Conservation (phyloP, 1,139 yeast species). For the Candida sojae region DNA sequence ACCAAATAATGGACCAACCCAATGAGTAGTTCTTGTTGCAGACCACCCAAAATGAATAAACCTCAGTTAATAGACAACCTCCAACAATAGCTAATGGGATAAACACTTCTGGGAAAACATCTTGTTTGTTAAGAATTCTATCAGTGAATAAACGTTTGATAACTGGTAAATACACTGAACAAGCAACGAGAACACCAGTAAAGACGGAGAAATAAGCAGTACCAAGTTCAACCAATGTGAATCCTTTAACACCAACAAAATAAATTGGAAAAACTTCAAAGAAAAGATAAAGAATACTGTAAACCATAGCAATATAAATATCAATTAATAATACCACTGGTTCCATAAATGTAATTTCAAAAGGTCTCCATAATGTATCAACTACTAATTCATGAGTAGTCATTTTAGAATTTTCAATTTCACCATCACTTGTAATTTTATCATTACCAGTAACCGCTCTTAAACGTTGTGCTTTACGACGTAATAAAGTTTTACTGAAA, state of each 20-base stretch:
- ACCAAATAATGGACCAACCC: constrained; percentile 36
- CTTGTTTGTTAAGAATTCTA: constrained; percentile 33
- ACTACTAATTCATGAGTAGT: constrained; percentile 21
- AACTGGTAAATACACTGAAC: constrained; percentile 21
- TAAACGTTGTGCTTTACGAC: constrained; percentile 48
- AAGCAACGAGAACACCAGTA: constrained; percentile 23
- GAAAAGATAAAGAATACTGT: constrained; percentile 33
- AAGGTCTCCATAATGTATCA: constrained; percentile 31
- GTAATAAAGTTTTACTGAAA: constrained; percentile 43
- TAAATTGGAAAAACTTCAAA: constrained; percentile 38
- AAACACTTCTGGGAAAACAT: constrained; percentile 60
- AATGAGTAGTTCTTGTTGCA: constrained; percentile 26
- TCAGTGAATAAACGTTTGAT: constrained; percentile 23
- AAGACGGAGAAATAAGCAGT: constrained; percentile 23
- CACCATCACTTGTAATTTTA: constrained; percentile 42
- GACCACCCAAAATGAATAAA: constrained; percentile 38
- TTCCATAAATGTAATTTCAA: constrained; percentile 30
- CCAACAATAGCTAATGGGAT: constrained; percentile 50
- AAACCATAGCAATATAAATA: constrained; percentile 31
- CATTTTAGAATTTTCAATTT: constrained; percentile 38
- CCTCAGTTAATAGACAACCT: constrained; percentile 30
- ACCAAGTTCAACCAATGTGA: constrained; percentile 29
- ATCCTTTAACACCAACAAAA: constrained; percentile 22
- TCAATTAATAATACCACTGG: constrained; percentile 35
- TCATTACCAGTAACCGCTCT: constrained; percentile 46